Evolutionary conservation across 768 basidiomycete genomes (phyloP).

Genomic region (Boletus reticulatus): DNA sequence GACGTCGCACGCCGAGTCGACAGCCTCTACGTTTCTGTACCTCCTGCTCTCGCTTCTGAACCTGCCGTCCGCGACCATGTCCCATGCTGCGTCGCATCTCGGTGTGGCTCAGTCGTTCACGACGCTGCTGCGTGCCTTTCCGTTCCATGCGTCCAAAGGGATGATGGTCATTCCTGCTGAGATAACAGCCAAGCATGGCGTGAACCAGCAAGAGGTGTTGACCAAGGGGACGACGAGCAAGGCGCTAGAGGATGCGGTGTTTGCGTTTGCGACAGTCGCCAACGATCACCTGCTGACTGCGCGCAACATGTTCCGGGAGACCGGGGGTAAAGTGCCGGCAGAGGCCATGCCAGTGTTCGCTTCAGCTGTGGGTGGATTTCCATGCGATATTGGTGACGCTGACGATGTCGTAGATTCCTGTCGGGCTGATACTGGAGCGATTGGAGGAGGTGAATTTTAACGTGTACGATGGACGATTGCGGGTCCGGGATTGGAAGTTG

Average conservation of each 20-base stretch:
- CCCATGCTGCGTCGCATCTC: conserved; percentile 81
- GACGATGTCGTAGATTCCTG: conserved; percentile 52
- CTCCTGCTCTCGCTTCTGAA: conserved; percentile 67
- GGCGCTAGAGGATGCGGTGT: conserved; percentile 75
- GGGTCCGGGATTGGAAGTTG: conserved; percentile 71
- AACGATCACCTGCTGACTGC: conserved; percentile 80
- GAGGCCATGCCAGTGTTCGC: conserved; percentile 71
- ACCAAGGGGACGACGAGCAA: conserved; percentile 49
- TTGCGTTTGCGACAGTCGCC: conserved; percentile 76
- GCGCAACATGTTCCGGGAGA: conserved; percentile 61
- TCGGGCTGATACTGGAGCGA: conserved; percentile 57
- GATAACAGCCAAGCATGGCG: conserved; percentile 73
- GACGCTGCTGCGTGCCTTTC: conserved; percentile 72
- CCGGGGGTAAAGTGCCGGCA: conserved; percentile 50
- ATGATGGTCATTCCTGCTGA: conserved; percentile 79
- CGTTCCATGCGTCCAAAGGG: conserved; percentile 72
- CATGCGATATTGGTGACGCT: neutral
- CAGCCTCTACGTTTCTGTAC: conserved; percentile 76
- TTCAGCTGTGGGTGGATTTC: conserved; percentile 53
- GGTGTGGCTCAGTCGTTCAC: conserved; percentile 70
- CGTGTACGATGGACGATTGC: conserved; percentile 62
- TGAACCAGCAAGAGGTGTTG: conserved; percentile 79
- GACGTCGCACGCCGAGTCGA: conserved; percentile 74
- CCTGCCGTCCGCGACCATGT: conserved; percentile 52
- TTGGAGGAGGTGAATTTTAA: conserved; percentile 73